A percentile compares a stretch with the other conserved stretches of the same genome.
Evolutionary conservation across 345 rosid species (phyloP).

Genomic region (Citropsis articulata): DNA sequence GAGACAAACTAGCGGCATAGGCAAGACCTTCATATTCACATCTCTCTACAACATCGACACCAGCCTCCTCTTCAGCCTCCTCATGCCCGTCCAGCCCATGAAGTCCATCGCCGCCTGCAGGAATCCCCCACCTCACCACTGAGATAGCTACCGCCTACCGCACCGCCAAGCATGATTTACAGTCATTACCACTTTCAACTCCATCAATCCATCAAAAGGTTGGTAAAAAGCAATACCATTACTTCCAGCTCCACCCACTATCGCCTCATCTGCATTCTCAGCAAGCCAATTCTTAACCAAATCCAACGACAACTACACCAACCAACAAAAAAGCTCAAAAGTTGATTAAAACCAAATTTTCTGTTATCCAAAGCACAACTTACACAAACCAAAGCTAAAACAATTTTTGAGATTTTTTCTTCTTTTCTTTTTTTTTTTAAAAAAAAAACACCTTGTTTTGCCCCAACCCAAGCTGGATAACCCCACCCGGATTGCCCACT

Average conservation of each 20-base stretch:
- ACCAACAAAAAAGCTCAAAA: background rate
- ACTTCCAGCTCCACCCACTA: slow-evolving; percentile 46
- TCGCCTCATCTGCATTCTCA: slow-evolving; percentile 53
- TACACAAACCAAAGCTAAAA: background rate
- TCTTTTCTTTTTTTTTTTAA: no score
- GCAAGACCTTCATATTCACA: no score
- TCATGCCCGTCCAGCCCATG: no score
- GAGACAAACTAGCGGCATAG: no score
- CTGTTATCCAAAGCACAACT: no score
- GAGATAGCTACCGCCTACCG: no score
- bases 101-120: no score
- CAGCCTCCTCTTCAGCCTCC: no score
- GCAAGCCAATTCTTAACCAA: slow-evolving; percentile 57
- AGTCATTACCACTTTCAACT: slow-evolving; percentile 68
- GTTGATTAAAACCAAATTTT: background rate
- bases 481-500: slow-evolving; percentile 60
- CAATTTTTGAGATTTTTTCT: background rate
- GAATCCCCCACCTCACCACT: no score
- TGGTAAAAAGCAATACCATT: slow-evolving; percentile 66
- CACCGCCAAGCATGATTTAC: background rate
- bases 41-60: no score
- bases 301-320: slow-evolving; percentile 47
- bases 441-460: slow-evolving; percentile 49
- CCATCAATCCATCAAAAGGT: slow-evolving; percentile 67
- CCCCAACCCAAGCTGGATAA: slow-evolving; percentile 72